Evolutionary conservation across 2,329 filamentous ascomycete genomes (phyloP), one percentile per base, ranked within the genome.

Genomic region (Neopestalotiopsis rosae): DNA sequence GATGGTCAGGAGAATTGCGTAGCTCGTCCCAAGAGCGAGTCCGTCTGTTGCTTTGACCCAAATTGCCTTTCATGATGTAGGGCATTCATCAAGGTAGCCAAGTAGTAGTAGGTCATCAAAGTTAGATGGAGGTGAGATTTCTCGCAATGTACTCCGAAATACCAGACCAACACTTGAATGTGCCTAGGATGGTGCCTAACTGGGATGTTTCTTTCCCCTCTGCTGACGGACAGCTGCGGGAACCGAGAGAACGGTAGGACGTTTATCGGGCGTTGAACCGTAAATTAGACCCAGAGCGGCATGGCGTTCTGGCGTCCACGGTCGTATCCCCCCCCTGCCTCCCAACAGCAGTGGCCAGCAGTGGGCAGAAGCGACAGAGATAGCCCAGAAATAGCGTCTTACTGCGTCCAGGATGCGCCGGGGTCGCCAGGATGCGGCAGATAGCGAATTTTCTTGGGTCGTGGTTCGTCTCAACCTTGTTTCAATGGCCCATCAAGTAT

Each of bases 201-300:
- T 52, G 20, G 45, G 45, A 52, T 52, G 45, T 52, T 12, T 34
- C 32, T 30, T 14, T 38, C 34, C 34, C 34, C 14, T 40, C n/a
- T 38, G 59, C 28, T 30, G 59, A 30, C n/a, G 59, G 24, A 28
- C 24, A 28, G 24, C 24, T 28, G 24, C 24, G 24, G 59, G 34
- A 62, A 62, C 59, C 59, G 59, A 38, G 59, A 32, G 32, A 17
- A 62, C 34, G 59, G 59, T 62, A 62, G n/a, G 32, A 62, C 59
- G 59, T 62, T 42, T 62, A 34, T 34, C 34, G 59, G 28, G 59
- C 30, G 34, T 40, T 62, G 59, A 34, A 20, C 30, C 34, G 32
- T 13, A 20, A 30, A 61, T 20, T 28, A 12, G 30, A 7, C 6
- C 30, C 10, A 42, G 32, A 61, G 59, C 20, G 59, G 59, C 30